These are phyloP conservation scores for Macrophomina pseudophaseolina DNA, from an alignment of 2,329 filamentous ascomycete species.

Conservation along the genomic window DNA sequence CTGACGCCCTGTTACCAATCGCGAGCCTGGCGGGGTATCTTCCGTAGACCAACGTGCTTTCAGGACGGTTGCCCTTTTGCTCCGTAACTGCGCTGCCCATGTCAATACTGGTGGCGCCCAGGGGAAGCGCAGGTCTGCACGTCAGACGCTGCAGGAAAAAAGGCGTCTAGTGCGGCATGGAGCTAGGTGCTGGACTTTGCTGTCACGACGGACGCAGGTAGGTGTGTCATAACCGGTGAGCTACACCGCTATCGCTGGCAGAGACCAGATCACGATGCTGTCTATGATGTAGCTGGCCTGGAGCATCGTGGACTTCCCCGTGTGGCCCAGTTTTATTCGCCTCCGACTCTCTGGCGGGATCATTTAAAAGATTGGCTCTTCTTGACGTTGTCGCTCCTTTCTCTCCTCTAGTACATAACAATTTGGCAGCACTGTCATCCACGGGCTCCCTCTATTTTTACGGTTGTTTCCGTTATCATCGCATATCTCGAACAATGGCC, in stretches of 20 bases:
- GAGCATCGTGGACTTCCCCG: slow-evolving; percentile 9
- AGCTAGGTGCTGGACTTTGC: neutral
- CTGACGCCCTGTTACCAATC: neutral
- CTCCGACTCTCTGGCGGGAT: no score
- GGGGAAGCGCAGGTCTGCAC: neutral
- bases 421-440: neutral
- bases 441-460: neutral
- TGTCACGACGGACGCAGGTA: neutral
- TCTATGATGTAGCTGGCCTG: slow-evolving; percentile 13
- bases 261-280: slow-evolving; percentile 12
- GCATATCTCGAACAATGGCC: slow-evolving; percentile 34
- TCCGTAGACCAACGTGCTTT: neutral
- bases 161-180: neutral
- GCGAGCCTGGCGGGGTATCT: neutral
- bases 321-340: slow-evolving; percentile 6
- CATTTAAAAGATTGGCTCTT: neutral
- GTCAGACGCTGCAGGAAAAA: neutral
- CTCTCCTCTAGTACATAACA: neutral
- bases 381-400: neutral
- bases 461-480: neutral
- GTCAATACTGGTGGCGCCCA: neutral
- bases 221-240: slow-evolving; percentile 7
- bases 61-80: neutral
- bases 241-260: neutral
- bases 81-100: neutral